Evolutionary conservation across 306 rosid species (phyloP).

Genomic region (Luffa aegyptiaca): DNA sequence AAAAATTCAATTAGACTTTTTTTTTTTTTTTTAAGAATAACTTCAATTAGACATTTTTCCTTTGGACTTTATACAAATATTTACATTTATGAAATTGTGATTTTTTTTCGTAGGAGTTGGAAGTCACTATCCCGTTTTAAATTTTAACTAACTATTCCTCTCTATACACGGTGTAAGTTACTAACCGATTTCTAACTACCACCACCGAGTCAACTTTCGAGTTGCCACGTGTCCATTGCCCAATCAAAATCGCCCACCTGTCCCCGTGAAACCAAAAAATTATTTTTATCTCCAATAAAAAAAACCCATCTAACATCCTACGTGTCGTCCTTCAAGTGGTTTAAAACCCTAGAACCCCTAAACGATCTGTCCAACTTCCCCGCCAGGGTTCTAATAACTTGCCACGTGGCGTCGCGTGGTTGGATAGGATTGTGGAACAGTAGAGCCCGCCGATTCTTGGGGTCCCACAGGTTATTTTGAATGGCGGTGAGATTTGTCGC

Average conservation of each 20-base stretch:
- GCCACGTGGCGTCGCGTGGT: slow-evolving; percentile 91
- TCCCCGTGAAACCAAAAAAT: neutral
- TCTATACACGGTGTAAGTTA: neutral
- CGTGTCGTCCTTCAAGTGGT: slow-evolving; percentile 32
- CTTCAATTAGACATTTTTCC: no score
- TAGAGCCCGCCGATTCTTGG: slow-evolving; percentile 41
- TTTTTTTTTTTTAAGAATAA: no score
- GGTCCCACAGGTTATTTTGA: slow-evolving; percentile 59
- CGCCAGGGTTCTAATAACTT: slow-evolving; percentile 26
- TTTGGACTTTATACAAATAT: neutral
- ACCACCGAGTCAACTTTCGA: neutral
- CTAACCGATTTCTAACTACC: neutral
- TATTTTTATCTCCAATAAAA: neutral
- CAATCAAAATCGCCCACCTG: neutral
- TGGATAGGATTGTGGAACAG: slow-evolving; percentile 33
- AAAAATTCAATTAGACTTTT: no score
- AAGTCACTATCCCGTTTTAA: neutral
- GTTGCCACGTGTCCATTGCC: neutral
- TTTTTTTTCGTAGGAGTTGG: neutral
- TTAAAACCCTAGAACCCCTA: slow-evolving; percentile 22
- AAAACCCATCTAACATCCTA: neutral
- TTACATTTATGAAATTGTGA: neutral
- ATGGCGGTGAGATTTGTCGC: slow-evolving; percentile 55
- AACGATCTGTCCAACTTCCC: slow-evolving; percentile 40
- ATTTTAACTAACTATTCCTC: neutral